Conservation (phyloP, 768 basidiomycete species). For the Hemileccinum impolitum region DNA sequence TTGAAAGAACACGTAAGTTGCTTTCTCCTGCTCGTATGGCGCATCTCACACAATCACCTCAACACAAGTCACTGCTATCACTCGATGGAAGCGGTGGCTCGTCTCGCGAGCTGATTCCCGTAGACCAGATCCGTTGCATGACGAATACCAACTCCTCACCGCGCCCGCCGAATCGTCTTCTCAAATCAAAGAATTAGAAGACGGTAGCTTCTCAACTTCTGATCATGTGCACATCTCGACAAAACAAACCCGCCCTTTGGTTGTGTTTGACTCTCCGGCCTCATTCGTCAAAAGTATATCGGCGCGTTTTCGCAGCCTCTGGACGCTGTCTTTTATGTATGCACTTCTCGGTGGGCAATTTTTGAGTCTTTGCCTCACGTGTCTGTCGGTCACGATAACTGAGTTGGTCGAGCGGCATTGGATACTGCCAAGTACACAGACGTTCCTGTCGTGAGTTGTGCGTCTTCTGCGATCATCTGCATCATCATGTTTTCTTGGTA, state of each 20-base stretch:
- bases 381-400: constrained; percentile 61
- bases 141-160: constrained; percentile 23
- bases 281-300: constrained; percentile 15
- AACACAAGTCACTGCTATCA: constrained; percentile 5
- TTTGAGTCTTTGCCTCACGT: constrained; percentile 23
- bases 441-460: constrained; percentile 64
- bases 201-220: not conserved
- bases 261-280: constrained; percentile 20
- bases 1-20: constrained; percentile 12
- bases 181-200: constrained; percentile 7
- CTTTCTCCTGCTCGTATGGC: not conserved
- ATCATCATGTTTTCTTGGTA: not conserved
- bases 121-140: constrained; percentile 14
- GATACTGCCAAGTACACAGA: constrained; percentile 75
- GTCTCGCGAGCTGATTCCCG: not conserved
- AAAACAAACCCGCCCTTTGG: constrained; percentile 10
- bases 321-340: constrained; percentile 27
- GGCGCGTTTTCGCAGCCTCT: constrained; percentile 24
- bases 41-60: not conserved
- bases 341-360: constrained; percentile 28
- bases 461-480: not conserved
- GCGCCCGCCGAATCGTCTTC: constrained; percentile 4
- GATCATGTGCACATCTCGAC: not conserved
- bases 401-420: constrained; percentile 65
- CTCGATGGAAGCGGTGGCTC: constrained; percentile 19